Evolutionary conservation across 2,329 filamentous ascomycete species (phyloP).

Genomic region (Escovopsis sp.): DNA sequence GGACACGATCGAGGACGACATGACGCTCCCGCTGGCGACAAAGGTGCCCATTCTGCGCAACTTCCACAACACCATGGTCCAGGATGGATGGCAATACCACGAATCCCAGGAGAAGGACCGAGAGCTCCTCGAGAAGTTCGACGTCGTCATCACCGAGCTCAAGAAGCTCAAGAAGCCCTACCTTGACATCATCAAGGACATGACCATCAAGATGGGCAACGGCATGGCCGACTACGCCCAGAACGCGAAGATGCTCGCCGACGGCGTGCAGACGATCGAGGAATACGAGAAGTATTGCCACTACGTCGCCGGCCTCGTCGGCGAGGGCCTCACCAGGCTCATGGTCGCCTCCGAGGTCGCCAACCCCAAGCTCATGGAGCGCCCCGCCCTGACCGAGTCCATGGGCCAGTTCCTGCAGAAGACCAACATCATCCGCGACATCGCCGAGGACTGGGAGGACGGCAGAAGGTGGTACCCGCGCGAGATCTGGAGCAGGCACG

Average conservation of each 20-base stretch:
- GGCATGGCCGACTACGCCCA: conserved; percentile 94
- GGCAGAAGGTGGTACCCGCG: conserved; percentile 86
- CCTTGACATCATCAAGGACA: conserved; percentile 76
- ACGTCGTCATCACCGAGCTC: conserved; percentile 73
- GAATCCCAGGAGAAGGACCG: conserved; percentile 90
- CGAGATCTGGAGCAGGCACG: conserved; percentile 95
- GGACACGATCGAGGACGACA: conserved; percentile 98
- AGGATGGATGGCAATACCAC: conserved; percentile 81
- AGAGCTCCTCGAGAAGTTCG: conserved; percentile 83
- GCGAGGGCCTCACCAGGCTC: conserved; percentile 78
- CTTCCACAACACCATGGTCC: conserved; percentile 65
- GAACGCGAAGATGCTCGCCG: conserved; percentile 65
- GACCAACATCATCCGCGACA: conserved; percentile 95
- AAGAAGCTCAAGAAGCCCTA: conserved; percentile 79
- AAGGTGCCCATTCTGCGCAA: conserved; percentile 79
- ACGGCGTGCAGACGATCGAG: conserved; percentile 67
- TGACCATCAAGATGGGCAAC: conserved; percentile 88
- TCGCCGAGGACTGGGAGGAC: conserved; percentile 80
- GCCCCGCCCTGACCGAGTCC: conserved; percentile 71
- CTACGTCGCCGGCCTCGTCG: conserved; percentile 96
- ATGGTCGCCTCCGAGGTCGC: conserved; percentile 81
- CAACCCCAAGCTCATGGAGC: conserved; percentile 68
- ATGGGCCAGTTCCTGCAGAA: conserved; percentile 98
- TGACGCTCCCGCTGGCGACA: conserved; percentile 66
- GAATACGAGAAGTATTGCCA: conserved; percentile 97